Evolutionary conservation across 768 basidiomycete genomes (phyloP).

Genomic region (Chalciporus chontae): DNA sequence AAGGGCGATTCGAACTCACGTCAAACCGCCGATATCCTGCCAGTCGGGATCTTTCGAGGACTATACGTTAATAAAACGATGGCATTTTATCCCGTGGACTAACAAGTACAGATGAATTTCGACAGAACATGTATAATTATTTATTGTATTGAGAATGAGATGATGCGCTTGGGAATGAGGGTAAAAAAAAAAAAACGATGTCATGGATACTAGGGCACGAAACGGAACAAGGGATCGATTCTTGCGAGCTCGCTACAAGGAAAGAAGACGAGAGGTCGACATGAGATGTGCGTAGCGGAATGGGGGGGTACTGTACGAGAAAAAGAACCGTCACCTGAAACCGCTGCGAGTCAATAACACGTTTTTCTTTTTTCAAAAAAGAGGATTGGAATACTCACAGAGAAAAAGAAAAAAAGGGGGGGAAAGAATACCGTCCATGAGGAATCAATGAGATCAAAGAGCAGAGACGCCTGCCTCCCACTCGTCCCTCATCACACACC

Average conservation of each 20-base stretch:
- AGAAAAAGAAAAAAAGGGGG: conserved; percentile 4
- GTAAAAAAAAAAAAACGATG: background rate
- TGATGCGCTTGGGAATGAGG: too few relatives aligned
- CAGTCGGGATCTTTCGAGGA: too few relatives aligned
- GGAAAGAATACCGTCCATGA: background rate
- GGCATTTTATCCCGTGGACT: background rate
- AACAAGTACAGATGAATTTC: background rate
- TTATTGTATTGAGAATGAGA: background rate
- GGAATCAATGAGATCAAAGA: conserved; percentile 16
- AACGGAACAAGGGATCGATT: background rate
- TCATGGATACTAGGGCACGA: conserved; percentile 15
- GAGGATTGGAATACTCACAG: background rate
- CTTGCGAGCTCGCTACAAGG: background rate
- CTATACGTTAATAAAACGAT: too few relatives aligned
- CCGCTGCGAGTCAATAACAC: background rate
- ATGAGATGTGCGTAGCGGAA: background rate
- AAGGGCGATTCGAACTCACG: background rate
- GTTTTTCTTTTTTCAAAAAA: background rate
- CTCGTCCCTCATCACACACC: conserved; percentile 53
- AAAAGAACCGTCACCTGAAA: background rate
- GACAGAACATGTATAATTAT: background rate
- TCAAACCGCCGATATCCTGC: too few relatives aligned
- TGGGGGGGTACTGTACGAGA: background rate
- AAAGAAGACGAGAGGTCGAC: background rate
- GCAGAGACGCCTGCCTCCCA: conserved; percentile 52